A percentile compares a stretch with the other conserved stretches of the same genome.
Evolutionary conservation across 2,329 filamentous ascomycete species (phyloP).

Genomic region (Xylariomycetidae sp.): DNA sequence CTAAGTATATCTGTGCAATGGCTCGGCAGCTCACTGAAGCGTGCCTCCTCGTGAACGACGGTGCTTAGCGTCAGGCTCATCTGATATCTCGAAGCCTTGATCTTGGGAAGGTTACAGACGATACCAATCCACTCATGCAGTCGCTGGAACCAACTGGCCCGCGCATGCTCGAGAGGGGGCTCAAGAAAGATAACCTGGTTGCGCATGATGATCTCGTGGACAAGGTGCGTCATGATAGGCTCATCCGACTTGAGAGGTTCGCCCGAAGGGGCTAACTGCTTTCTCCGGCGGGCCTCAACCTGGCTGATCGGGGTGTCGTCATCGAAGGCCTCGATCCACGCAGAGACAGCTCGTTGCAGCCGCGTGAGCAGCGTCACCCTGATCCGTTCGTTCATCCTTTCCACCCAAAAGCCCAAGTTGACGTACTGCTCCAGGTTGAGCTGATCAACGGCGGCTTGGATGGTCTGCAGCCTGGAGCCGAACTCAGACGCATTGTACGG

Average conservation of each 20-base stretch:
- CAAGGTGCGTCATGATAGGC: conserved; percentile 66
- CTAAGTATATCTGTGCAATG: conserved; percentile 76
- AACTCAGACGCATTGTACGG: conserved; percentile 78
- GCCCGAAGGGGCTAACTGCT: conserved; percentile 37
- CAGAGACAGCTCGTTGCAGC: conserved; percentile 74
- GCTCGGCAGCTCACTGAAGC: conserved; percentile 80
- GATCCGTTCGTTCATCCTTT: conserved; percentile 79
- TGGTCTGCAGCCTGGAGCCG: conserved; percentile 71
- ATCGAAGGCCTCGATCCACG: conserved; percentile 86
- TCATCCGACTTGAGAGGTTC: conserved; percentile 45
- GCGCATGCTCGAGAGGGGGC: conserved; percentile 84
- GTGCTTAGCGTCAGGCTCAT: conserved; percentile 66
- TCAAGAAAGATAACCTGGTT: conserved; percentile 98
- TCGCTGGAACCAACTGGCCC: conserved; percentile 89
- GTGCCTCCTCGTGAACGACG: conserved; percentile 56
- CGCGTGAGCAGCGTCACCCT: conserved; percentile 76
- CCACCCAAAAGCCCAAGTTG: conserved; percentile 88
- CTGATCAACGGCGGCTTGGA: conserved; percentile 92
- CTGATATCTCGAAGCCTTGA: conserved; percentile 93
- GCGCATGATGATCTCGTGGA: conserved; percentile 94
- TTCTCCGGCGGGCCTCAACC: conserved; percentile 48
- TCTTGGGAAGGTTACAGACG: conserved; percentile 86
- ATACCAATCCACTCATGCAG: conserved; percentile 91
- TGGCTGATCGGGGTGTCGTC: conserved; percentile 42
- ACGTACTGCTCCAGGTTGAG: conserved; percentile 94